These are phyloP conservation scores for Metarhizium sp. DNA, from an alignment of 2,329 filamentous ascomycete genomes.

Conservation along the genomic window DNA sequence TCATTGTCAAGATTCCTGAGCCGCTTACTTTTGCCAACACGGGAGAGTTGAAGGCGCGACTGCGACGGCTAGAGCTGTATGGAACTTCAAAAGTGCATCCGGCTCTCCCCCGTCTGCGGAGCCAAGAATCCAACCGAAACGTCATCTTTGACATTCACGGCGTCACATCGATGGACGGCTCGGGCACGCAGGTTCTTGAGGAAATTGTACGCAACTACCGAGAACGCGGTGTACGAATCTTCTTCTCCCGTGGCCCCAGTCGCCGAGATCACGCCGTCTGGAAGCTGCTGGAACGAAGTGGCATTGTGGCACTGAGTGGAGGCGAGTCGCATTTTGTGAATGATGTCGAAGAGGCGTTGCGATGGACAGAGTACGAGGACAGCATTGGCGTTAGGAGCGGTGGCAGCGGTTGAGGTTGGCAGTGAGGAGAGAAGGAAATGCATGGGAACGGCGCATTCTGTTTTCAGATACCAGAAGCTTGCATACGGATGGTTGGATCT, in stretches of 20 bases:
- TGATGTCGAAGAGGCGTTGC: slow-evolving; percentile 76
- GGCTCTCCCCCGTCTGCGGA: slow-evolving; percentile 69
- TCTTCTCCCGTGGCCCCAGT: slow-evolving; percentile 54
- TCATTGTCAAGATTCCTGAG: slow-evolving; percentile 97
- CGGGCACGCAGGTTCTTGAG: slow-evolving; percentile 79
- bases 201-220: slow-evolving; percentile 82
- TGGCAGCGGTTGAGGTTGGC: neutral
- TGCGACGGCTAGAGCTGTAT: slow-evolving; percentile 79
- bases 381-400: slow-evolving; percentile 21
- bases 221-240: slow-evolving; percentile 66
- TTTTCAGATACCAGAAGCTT: neutral
- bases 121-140: slow-evolving; percentile 76
- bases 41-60: slow-evolving; percentile 75
- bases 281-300: slow-evolving; percentile 63
- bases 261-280: slow-evolving; percentile 49
- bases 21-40: slow-evolving; percentile 96
- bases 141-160: slow-evolving; percentile 96
- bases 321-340: slow-evolving; percentile 70
- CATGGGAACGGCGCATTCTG: neutral
- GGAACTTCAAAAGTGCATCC: slow-evolving; percentile 81
- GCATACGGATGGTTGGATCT: neutral
- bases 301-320: slow-evolving; percentile 77
- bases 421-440: neutral
- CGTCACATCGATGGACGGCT: slow-evolving; percentile 90
- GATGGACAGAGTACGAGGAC: slow-evolving; percentile 66